Evolutionary conservation across 345 rosid species (phyloP), one percentile per base, ranked within the genome.

Genomic region (Linum usitatissimum): DNA sequence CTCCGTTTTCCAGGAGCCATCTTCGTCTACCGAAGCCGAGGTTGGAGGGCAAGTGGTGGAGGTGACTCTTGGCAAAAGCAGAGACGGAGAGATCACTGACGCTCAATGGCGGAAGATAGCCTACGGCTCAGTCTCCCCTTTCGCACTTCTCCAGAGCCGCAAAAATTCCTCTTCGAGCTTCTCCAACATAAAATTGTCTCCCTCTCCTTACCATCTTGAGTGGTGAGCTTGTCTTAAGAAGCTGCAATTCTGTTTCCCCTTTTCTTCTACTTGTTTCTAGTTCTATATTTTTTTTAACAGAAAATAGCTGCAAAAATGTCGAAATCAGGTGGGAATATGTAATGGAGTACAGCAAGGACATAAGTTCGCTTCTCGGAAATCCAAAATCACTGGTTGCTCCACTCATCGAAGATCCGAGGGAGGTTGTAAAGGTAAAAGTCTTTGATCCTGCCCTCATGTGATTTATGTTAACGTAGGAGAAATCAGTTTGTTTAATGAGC

Each of bases 331-430:
- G 88, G 97, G 96, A 90, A 64, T 81, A 80, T 59, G 89, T 87
- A 0, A 73, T 90, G 86, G 99, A 93, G 70, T 93, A 86, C 69
- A 87, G 97, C 76, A 87, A 74, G 73, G 97, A 90, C 65, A 84
- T 90, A 28, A 78, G 68, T 59, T 63, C 76, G 36, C 88, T 93
- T 30, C 94, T 93, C 45, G 79, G 83, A 57, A 66, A 62, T 82
- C 62, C 76, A 45, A 64, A 78, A 67, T 67, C 81, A 28, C 14
- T 68, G 17, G 62, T 73, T 12, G 55, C 49, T 69, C 75, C 78
- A 0, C 57, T 79, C 34, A 67, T 93, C 63, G 97, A 86, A 68
- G 96, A 86, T 54, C 85, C 86, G 2, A 80, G 65, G 60, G 73
- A 75, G 61, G 76, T 87, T 66, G 30, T 87, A 34, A 75, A 75